Evolutionary conservation across 768 basidiomycete species (phyloP).

Genomic region (Psilocybe subaeruginosa): DNA sequence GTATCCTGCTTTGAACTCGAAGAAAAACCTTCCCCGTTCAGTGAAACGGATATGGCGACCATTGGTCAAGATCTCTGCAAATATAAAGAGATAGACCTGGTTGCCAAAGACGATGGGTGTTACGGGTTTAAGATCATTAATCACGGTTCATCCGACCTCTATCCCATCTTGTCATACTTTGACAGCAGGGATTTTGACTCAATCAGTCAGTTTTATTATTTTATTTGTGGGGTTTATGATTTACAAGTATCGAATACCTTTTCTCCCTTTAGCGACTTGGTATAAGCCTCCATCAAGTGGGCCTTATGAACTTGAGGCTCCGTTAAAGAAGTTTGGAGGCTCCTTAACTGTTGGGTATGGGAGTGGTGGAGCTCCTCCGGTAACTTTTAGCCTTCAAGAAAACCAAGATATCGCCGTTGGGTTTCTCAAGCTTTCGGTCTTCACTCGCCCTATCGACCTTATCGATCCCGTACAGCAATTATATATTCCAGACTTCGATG

Average conservation of each 20-base stretch:
- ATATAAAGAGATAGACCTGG: not conserved
- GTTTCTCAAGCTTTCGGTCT: constrained; percentile 1
- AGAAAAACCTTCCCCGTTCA: constrained; percentile 17
- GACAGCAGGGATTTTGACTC: not conserved
- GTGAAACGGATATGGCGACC: not conserved
- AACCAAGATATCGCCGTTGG: not conserved
- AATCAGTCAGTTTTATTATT: not conserved
- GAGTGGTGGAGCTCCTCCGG: constrained; percentile 2
- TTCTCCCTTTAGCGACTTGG: not conserved
- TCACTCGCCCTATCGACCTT: not conserved
- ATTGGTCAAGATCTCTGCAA: not conserved
- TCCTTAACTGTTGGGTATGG: constrained; percentile 8
- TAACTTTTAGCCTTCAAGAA: not conserved
- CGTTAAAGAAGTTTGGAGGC: not conserved
- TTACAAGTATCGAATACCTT: not conserved
- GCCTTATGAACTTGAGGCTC: constrained; percentile 1
- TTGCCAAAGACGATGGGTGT: not conserved
- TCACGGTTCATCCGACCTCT: not conserved
- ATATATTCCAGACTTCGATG: too few species aligned
- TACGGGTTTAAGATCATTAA: constrained; percentile 3
- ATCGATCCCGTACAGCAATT: not conserved
- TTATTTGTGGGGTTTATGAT: too few species aligned
- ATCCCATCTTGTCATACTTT: not conserved
- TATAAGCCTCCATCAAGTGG: constrained; percentile 2
- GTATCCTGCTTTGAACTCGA: not conserved